Conservation (phyloP, 2,329 filamentous ascomycete genomes). For the Coniochaeta ligniaria region DNA sequence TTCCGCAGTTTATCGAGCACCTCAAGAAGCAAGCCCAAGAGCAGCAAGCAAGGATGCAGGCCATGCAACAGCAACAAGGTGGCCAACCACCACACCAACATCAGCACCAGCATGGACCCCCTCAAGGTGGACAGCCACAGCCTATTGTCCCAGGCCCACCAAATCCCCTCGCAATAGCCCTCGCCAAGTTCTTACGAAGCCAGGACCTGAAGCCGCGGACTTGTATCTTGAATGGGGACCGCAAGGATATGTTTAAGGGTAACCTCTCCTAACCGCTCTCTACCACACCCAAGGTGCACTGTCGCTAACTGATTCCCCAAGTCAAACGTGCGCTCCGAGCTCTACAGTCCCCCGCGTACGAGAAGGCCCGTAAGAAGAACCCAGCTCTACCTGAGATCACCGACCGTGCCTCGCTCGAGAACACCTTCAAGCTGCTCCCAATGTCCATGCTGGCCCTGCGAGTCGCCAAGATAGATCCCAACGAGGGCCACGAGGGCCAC, state of each 20-base stretch:
- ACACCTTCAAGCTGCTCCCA: conserved; percentile 89
- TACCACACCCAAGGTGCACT: not conserved
- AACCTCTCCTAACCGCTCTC: conserved; percentile 9
- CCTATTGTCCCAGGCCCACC: conserved; percentile 73
- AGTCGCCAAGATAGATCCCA: conserved; percentile 73
- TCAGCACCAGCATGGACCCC: conserved; percentile 29
- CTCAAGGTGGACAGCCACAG: conserved; percentile 38
- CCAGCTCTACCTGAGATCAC: conserved; percentile 80
- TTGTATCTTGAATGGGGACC: conserved; percentile 89
- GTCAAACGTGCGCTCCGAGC: conserved; percentile 95
- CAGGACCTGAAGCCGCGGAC: conserved; percentile 87
- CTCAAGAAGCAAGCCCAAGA: conserved; percentile 49
- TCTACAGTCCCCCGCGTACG: conserved; percentile 81
- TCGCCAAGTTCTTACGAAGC: conserved; percentile 78
- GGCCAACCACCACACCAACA: conserved; percentile 22
- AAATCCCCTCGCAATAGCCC: conserved; percentile 79
- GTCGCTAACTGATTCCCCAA: conserved; percentile 26
- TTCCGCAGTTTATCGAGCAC: conserved; percentile 74
- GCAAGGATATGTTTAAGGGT: conserved; percentile 98
- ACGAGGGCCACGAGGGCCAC: conserved; percentile 63
- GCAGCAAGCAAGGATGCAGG: conserved; percentile 41
- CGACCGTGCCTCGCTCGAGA: conserved; percentile 83
- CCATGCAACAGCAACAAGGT: conserved; percentile 26
- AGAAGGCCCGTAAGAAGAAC: conserved; percentile 85
- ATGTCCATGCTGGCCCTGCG: conserved; percentile 90